Conservation (phyloP, 1,139 yeast species). For the Geotrichum klebahnii region DNA sequence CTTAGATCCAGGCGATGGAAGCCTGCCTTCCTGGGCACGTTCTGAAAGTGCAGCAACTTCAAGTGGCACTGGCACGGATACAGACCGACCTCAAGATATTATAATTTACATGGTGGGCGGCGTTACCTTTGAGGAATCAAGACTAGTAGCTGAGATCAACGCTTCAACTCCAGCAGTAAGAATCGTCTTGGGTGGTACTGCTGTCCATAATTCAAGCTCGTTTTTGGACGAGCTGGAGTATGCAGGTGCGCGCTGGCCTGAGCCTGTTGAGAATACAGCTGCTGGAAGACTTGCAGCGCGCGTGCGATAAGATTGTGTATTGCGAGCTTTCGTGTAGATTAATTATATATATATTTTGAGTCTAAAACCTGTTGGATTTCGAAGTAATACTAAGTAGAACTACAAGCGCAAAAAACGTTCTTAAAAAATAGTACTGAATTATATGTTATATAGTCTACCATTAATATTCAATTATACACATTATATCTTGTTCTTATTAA, state of each 20-base stretch:
- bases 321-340: too few species aligned
- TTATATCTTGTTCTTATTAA: too few species aligned
- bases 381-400: too few species aligned
- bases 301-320: too few species aligned
- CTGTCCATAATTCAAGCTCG: slow-evolving; percentile 54
- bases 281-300: slow-evolving; percentile 26
- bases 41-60: slow-evolving; percentile 24
- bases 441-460: too few species aligned
- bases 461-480: too few species aligned
- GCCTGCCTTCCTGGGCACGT: slow-evolving; percentile 32
- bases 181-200: slow-evolving; percentile 74
- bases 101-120: slow-evolving; percentile 86
- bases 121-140: slow-evolving; percentile 84
- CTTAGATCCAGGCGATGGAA: slow-evolving; percentile 41
- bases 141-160: slow-evolving; percentile 71
- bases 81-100: slow-evolving; percentile 59
- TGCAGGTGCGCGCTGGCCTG: slow-evolving; percentile 31
- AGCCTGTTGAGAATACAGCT: slow-evolving; percentile 17
- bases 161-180: slow-evolving; percentile 49
- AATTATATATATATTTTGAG: too few species aligned
- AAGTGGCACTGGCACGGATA: slow-evolving; percentile 31
- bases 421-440: too few species aligned
- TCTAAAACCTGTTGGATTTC: too few species aligned
- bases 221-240: slow-evolving; percentile 46
- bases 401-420: too few species aligned